Conservation (phyloP, 208 protist genomes). For the Blechomonas ayalai region DNA sequence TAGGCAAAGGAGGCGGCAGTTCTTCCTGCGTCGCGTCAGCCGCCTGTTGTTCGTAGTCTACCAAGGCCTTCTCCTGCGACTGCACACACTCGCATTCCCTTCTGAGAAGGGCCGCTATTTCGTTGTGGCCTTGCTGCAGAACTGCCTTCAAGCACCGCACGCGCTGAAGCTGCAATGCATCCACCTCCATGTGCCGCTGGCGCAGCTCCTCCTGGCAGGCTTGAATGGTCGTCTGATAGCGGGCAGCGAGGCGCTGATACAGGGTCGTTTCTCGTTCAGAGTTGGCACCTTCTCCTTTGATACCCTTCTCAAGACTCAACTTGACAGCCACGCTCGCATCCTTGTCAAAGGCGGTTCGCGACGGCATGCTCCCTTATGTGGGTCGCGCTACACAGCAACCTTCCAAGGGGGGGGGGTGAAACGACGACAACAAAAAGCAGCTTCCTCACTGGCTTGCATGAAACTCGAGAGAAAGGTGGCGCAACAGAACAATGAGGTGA, state of each 20-base stretch:
- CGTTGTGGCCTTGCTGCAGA: constrained; percentile 37
- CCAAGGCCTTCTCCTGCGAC: constrained; percentile 23
- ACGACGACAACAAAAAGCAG: too few relatives aligned
- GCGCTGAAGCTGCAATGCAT: constrained; percentile 38
- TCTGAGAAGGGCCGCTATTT: constrained; percentile 17
- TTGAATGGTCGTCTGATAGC: constrained; percentile 30
- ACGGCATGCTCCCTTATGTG: too few relatives aligned
- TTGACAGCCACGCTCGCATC: background rate
- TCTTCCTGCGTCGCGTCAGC: constrained; percentile 9
- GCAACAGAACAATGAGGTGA: too few relatives aligned
- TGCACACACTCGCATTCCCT: constrained; percentile 28
- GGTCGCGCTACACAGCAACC: too few relatives aligned
- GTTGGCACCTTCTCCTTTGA: too few relatives aligned
- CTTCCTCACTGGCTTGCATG: too few relatives aligned
- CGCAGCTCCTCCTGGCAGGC: constrained; percentile 31
- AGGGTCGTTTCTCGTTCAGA: constrained; percentile 31
- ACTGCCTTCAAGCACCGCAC: constrained; percentile 29
- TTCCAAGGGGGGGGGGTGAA: too few relatives aligned
- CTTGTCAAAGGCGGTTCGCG: background rate
- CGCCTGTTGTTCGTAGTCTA: constrained; percentile 12
- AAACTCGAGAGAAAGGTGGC: too few relatives aligned
- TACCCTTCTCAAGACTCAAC: background rate
- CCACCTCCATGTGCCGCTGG: constrained; percentile 37
- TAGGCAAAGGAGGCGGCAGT: constrained; percentile 25
- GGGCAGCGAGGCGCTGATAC: constrained; percentile 18